Evolutionary conservation across 495 filamentous ascomycete genomes (phyloP), one percentile per base, ranked within the genome.

Genomic region (Neurospora sp.): DNA sequence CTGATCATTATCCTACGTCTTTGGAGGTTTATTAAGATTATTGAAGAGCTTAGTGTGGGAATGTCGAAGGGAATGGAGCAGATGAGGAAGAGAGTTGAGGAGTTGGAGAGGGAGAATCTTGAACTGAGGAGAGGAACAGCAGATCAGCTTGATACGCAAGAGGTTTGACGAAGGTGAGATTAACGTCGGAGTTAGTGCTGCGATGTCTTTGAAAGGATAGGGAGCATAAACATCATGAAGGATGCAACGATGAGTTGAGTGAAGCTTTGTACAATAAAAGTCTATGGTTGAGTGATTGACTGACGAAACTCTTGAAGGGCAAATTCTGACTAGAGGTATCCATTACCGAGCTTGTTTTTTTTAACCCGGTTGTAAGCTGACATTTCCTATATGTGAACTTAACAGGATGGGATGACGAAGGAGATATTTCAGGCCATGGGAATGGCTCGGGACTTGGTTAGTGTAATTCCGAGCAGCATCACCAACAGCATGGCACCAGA

Each of bases 21-120:
- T 1, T 91, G 90, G 89, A 85, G 91, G 36, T 85, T 93, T 40
- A 87, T 91, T 76, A 90, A 92, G 82, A 90, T 91, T 70, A 83
- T 89, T 19, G 88, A 92, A 71, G 89, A 91, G 80, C 81, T 91
- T 69, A 85, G 85, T 37, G 83, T 88, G n/a, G 88, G 86, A 5
- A 87, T 86, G 38, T 79, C 85, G 40, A 89, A 91, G 79, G 82
- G 86, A 48, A 74, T 74, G 73, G 75, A 78, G 59, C 77, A 76
- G 42, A 73, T 76, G 6, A 73, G 77, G 69, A 66, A 7, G 10
- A 72, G 69, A 71, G 70, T 78, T 43, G 73, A 70, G 39, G 69
- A 69, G 28, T 45, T 77, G 45, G 75, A 78, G 71, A 36, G 40
- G 19, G 76, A 76, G 62, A 73, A 76, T 62, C 34, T 39, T 17